phyloP scores from a whole-genome alignment of 2,329 filamentous ascomycete species.

The Sporothrix phasma region DNA sequence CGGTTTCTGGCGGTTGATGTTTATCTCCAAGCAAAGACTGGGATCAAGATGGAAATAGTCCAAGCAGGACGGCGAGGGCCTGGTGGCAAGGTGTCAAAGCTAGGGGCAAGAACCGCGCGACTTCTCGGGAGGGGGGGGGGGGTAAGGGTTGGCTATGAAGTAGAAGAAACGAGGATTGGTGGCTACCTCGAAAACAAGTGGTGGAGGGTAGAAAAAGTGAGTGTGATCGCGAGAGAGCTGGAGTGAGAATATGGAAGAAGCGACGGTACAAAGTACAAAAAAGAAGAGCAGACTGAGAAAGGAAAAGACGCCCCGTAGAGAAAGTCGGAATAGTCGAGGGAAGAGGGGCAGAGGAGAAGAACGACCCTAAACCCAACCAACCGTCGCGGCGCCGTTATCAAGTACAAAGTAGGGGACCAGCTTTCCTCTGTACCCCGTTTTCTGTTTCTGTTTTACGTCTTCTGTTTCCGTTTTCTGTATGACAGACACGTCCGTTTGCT shows the following conservation, averaged over 20 bases:
- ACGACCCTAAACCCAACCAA: conserved; percentile 6
- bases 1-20: not conserved
- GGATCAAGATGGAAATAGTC: not conserved
- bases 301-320: too few relatives aligned
- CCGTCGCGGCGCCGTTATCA: conserved; percentile 11
- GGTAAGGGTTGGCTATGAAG: too few relatives aligned
- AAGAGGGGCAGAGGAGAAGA: not conserved
- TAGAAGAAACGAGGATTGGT: not conserved
- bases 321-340: not conserved
- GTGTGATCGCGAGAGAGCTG: not conserved
- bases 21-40: conserved; percentile 1
- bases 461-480: not conserved
- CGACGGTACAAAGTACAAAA: not conserved
- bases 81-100: not conserved
- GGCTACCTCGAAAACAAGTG: too few relatives aligned
- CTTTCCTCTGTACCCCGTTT: conserved; percentile 1
- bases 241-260: not conserved
- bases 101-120: conserved; percentile 1
- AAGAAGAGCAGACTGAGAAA: too few relatives aligned
- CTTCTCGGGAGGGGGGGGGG: conserved; percentile 8
- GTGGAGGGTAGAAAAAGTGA: not conserved
- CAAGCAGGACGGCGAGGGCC: not conserved
- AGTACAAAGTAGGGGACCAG: conserved; percentile 5
- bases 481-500: not conserved
- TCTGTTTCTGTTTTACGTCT: not conserved